phyloP scores from a whole-genome alignment of 1,284 basidiomycete genomes.

The Cystobasidiaceae sp. region DNA sequence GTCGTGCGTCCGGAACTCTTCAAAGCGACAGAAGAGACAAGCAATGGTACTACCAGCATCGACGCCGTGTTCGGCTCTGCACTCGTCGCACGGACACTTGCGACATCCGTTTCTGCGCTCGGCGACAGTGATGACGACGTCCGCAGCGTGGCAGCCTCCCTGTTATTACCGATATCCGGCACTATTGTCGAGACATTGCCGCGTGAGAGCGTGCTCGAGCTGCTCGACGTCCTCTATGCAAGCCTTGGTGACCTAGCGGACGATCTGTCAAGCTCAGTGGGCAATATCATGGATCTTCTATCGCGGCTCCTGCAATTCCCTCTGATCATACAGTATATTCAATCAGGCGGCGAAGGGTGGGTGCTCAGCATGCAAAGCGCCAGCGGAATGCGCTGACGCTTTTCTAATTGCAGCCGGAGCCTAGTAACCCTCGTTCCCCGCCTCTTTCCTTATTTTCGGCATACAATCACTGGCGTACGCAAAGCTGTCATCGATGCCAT shows the following conservation, averaged over 20 bases:
- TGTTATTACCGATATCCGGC: slow-evolving; percentile 75
- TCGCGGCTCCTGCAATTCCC: slow-evolving; percentile 75
- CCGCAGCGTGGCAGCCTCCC: slow-evolving; percentile 87
- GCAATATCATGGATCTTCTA: slow-evolving; percentile 93
- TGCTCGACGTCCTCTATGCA: slow-evolving; percentile 82
- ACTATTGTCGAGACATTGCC: slow-evolving; percentile 73
- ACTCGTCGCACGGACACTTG: slow-evolving; percentile 24
- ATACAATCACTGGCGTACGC: slow-evolving; percentile 90
- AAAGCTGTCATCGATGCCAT: slow-evolving; percentile 88
- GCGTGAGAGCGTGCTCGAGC: slow-evolving; percentile 51
- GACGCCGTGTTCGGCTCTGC: slow-evolving; percentile 30
- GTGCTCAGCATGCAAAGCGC: slow-evolving; percentile 49
- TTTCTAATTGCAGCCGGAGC: slow-evolving; percentile 42
- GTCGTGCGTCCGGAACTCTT: slow-evolving; percentile 84
- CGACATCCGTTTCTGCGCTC: slow-evolving; percentile 51
- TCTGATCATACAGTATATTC: slow-evolving; percentile 71
- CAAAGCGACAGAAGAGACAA: slow-evolving; percentile 34
- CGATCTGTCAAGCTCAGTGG: slow-evolving; percentile 93
- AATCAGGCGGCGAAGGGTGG: slow-evolving; percentile 61
- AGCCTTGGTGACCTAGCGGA: slow-evolving; percentile 92
- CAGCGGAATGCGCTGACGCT: no score
- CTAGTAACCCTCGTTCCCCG: slow-evolving; percentile 75
- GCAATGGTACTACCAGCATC: slow-evolving; percentile 36
- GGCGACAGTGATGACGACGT: slow-evolving; percentile 94
- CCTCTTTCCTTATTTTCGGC: slow-evolving; percentile 93